These are phyloP conservation scores for Zymoseptoria ardabiliae DNA, from an alignment of 2,329 filamentous ascomycete genomes.

Conservation along the genomic window DNA sequence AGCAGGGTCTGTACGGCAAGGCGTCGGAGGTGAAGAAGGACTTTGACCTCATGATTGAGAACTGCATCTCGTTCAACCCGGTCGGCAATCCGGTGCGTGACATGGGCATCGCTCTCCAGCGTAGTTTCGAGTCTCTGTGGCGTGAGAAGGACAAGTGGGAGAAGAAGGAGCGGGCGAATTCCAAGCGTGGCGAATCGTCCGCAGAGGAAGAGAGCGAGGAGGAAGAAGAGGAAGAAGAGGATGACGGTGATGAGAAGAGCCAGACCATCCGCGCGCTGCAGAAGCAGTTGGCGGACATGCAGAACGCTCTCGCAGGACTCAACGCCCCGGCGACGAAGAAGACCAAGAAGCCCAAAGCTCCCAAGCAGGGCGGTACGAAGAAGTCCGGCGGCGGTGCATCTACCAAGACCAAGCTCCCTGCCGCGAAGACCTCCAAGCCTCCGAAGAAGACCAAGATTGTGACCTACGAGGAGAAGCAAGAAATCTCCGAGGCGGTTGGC, in stretches of 20 bases:
- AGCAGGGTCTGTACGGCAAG: slow-evolving; percentile 68
- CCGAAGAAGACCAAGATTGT: slow-evolving; percentile 58
- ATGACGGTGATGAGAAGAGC: slow-evolving; percentile 33
- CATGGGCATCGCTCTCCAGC: slow-evolving; percentile 65
- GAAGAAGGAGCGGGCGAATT: slow-evolving; percentile 62
- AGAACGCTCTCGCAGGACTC: slow-evolving; percentile 39
- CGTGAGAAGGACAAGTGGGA: slow-evolving; percentile 74
- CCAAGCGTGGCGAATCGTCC: slow-evolving; percentile 58
- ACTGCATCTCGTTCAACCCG: slow-evolving; percentile 91
- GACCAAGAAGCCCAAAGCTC: slow-evolving; percentile 23
- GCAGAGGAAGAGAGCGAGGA: slow-evolving; percentile 66
- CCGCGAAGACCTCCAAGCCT: slow-evolving; percentile 37
- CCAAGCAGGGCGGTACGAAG: slow-evolving; percentile 17
- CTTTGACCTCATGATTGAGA: slow-evolving; percentile 73
- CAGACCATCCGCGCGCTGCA: slow-evolving; percentile 62
- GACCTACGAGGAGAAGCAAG: slow-evolving; percentile 75
- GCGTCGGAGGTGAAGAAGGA: slow-evolving; percentile 82
- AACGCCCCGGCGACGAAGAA: slow-evolving; percentile 36
- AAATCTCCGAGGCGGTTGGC: slow-evolving; percentile 55
- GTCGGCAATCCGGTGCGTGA: slow-evolving; percentile 64
- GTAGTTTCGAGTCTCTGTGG: slow-evolving; percentile 69
- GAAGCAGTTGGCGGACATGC: slow-evolving; percentile 52
- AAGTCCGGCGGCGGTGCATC: slow-evolving; percentile 9
- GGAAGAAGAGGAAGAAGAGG: slow-evolving; percentile 53
- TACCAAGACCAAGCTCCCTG: slow-evolving; percentile 1